A percentile compares a stretch with the other conserved stretches of the same genome.
Evolutionary conservation across 73 alveolate genomes (phyloP).

Genomic region (Tetrahymena thermophila): DNA sequence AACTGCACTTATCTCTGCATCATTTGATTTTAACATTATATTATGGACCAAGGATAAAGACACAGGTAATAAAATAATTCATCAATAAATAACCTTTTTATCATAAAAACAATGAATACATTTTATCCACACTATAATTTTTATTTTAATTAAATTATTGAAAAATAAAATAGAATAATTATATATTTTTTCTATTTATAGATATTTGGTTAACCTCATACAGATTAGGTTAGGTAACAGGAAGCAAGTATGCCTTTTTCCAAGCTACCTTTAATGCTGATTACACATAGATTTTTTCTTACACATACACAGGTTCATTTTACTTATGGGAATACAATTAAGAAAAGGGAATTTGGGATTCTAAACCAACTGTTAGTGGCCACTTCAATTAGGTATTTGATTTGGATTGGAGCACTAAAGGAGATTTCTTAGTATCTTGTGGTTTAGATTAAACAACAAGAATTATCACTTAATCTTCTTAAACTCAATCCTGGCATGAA

Average conservation of each 20-base stretch:
- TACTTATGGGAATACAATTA: neutral
- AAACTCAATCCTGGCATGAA: neutral
- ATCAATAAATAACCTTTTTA: neutral
- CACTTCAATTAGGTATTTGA: neutral
- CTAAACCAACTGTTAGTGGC: neutral
- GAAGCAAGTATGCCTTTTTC: neutral
- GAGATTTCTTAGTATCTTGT: neutral
- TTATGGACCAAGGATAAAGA: neutral
- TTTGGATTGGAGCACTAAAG: neutral
- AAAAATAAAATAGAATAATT: neutral
- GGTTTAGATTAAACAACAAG: neutral
- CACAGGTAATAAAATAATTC: neutral
- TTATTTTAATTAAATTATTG: too few species aligned
- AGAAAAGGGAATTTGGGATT: neutral
- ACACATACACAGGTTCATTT: neutral
- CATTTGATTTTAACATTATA: neutral
- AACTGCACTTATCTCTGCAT: constrained; percentile 2
- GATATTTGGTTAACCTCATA: neutral
- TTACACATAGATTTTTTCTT: neutral
- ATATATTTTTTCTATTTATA: neutral
- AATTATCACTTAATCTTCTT: neutral
- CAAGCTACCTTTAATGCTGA: neutral
- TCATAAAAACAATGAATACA: too few species aligned
- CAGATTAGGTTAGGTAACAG: neutral
- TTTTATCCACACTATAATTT: too few species aligned